These are phyloP conservation scores for Dendrobium chrysotoxum DNA, from an alignment of 106 monocot genomes.

Conservation along the genomic window DNA sequence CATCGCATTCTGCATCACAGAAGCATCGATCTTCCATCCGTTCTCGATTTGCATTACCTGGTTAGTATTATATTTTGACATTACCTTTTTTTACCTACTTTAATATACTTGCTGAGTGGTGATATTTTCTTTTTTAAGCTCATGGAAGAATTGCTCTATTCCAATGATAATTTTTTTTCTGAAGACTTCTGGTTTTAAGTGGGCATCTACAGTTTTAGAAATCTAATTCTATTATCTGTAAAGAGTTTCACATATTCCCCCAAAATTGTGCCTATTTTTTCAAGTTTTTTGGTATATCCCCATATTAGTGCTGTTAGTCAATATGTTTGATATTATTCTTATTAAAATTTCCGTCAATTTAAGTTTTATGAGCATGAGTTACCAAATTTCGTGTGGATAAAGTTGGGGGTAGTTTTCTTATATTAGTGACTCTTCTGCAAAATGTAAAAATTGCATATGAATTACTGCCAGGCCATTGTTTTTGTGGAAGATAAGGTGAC, in stretches of 20 bases:
- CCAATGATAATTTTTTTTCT: neutral
- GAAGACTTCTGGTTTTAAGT: neutral
- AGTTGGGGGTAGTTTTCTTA: too few species aligned
- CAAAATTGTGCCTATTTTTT: neutral
- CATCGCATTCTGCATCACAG: slow-evolving; percentile 34
- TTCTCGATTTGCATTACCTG: slow-evolving; percentile 32
- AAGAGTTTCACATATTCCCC: neutral
- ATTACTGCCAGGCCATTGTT: too few species aligned
- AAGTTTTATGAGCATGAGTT: neutral
- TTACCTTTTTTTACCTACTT: neutral
- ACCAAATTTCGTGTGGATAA: neutral
- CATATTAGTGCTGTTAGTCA: neutral
- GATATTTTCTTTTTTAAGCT: neutral
- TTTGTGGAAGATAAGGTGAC: too few species aligned
- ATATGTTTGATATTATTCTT: neutral
- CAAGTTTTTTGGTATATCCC: neutral
- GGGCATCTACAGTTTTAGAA: neutral
- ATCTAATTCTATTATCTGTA: neutral
- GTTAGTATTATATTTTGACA: slow-evolving; percentile 30
- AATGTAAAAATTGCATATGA: too few species aligned
- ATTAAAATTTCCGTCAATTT: neutral
- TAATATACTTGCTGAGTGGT: neutral
- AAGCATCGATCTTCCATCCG: slow-evolving; percentile 39
- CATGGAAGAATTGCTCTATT: neutral
- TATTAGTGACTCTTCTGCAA: too few species aligned